These are phyloP conservation scores for Murraya paniculata DNA, from an alignment of 345 rosid species.

Conservation along the genomic window DNA sequence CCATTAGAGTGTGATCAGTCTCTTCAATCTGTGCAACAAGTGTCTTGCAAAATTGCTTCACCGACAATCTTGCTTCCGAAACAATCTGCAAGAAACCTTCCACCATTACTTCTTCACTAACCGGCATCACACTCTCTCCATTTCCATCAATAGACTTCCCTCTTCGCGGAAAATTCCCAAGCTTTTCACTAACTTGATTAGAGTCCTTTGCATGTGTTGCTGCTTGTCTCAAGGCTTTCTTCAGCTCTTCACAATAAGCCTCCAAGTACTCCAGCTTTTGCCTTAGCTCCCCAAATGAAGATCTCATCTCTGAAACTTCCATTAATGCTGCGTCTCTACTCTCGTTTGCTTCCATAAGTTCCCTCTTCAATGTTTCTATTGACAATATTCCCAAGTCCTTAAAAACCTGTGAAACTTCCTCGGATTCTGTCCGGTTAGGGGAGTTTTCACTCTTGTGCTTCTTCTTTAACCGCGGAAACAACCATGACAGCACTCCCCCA, in stretches of 20 bases:
- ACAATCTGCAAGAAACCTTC: conserved; percentile 93
- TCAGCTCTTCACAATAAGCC: conserved; percentile 75
- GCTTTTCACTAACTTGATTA: conserved; percentile 29
- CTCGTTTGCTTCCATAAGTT: conserved; percentile 71
- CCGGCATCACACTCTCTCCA: conserved; percentile 56
- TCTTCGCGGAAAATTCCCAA: conserved; percentile 30
- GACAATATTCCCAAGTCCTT: conserved; percentile 60
- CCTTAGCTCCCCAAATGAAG: conserved; percentile 66
- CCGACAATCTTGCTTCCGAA: conserved; percentile 87
- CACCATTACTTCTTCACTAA: conserved; percentile 81
- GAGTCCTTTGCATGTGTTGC: conserved; percentile 44
- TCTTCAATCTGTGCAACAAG: conserved; percentile 70
- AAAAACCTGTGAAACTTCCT: conserved; percentile 63
- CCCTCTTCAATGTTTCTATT: conserved; percentile 66
- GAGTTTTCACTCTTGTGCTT: conserved; percentile 64
- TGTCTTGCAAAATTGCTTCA: conserved; percentile 89
- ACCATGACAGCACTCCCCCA: conserved; percentile 78
- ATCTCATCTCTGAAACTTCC: conserved; percentile 77
- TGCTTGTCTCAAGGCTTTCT: conserved; percentile 72
- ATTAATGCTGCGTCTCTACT: conserved; percentile 65
- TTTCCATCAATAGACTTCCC: conserved; percentile 37
- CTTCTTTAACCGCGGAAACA: conserved; percentile 74
- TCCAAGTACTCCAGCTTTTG: conserved; percentile 84
- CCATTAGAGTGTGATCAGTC: conserved; percentile 47
- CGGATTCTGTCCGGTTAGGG: conserved; percentile 69